Conservation (phyloP, 768 basidiomycete genomes). For the Tylopilus sp. region DNA sequence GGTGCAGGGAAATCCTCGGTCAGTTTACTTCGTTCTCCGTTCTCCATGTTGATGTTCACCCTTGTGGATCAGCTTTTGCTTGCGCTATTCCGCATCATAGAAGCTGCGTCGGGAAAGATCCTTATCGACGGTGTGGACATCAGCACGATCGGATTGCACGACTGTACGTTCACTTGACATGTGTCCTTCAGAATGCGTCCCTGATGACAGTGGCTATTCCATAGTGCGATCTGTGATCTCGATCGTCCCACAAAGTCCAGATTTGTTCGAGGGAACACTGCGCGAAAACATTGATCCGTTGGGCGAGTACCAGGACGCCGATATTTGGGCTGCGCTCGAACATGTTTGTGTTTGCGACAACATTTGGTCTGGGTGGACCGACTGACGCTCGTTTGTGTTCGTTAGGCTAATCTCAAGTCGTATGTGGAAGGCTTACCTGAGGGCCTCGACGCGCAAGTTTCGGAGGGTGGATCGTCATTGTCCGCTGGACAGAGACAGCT, state of each 20-base stretch:
- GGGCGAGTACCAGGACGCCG: slow-evolving; percentile 65
- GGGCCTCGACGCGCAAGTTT: slow-evolving; percentile 67
- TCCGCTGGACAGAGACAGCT: slow-evolving; percentile 86
- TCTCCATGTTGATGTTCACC: slow-evolving; percentile 2
- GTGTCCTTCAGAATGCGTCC: too few species aligned
- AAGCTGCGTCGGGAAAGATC: slow-evolving; percentile 64
- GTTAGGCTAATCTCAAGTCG: slow-evolving; percentile 61
- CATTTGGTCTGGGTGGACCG: neutral
- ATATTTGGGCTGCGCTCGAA: slow-evolving; percentile 85
- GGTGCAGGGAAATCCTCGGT: slow-evolving; percentile 80
- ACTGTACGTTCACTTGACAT: slow-evolving; percentile 27
- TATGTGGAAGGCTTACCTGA: slow-evolving; percentile 65
- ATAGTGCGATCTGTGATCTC: slow-evolving; percentile 71
- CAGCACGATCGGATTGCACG: slow-evolving; percentile 69
- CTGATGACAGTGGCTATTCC: neutral
- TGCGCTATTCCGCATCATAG: slow-evolving; percentile 75
- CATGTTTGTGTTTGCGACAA: slow-evolving; percentile 38
- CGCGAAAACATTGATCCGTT: slow-evolving; percentile 91
- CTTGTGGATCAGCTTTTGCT: slow-evolving; percentile 47
- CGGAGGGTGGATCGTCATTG: slow-evolving; percentile 79
- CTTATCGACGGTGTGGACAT: slow-evolving; percentile 75
- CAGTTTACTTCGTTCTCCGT: slow-evolving; percentile 14
- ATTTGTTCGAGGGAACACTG: slow-evolving; percentile 68
- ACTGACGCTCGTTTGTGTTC: neutral
- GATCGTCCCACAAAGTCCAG: slow-evolving; percentile 81